These are phyloP conservation scores for Amanita polypyramis DNA, from an alignment of 768 basidiomycete species.

Conservation along the genomic window DNA sequence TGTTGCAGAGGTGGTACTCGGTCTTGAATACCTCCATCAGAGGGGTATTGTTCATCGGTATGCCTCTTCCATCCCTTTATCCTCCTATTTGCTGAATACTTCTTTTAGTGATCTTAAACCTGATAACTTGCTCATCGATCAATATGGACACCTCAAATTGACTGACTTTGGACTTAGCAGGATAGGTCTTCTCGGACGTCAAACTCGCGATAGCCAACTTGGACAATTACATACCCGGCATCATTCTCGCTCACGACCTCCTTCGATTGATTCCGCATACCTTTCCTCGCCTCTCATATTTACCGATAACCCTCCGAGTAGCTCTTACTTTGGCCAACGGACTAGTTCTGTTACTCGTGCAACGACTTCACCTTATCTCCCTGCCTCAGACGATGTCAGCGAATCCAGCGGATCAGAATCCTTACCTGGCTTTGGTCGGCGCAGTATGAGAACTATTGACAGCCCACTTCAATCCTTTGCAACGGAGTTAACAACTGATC, in stretches of 20 bases:
- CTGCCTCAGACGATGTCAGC: slow-evolving; percentile 68
- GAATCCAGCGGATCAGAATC: slow-evolving; percentile 86
- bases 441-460: slow-evolving; percentile 42
- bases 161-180: slow-evolving; percentile 97
- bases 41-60: slow-evolving; percentile 95
- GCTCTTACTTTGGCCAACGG: slow-evolving; percentile 72
- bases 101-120: slow-evolving; percentile 83
- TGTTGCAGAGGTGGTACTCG: slow-evolving; percentile 91
- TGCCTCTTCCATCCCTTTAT: slow-evolving; percentile 16
- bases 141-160: slow-evolving; percentile 92
- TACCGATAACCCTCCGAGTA: slow-evolving; percentile 24
- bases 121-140: slow-evolving; percentile 95
- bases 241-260: slow-evolving; percentile 68
- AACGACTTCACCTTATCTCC: slow-evolving; percentile 57
- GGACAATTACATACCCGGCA: slow-evolving; percentile 40
- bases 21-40: slow-evolving; percentile 93
- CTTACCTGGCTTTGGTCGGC: slow-evolving; percentile 41
- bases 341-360: slow-evolving; percentile 46
- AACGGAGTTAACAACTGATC: slow-evolving; percentile 72
- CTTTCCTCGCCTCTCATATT: slow-evolving; percentile 67
- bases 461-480: slow-evolving; percentile 85
- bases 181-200: slow-evolving; percentile 96
- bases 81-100: slow-evolving; percentile 9
- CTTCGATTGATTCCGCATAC: slow-evolving; percentile 73
- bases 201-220: slow-evolving; percentile 65